Percentiles rank a stretch among this genome's conserved stretches.
Conservation (phyloP, 2,329 filamentous ascomycete species). For the Pseudogymnoascus sp. region DNA sequence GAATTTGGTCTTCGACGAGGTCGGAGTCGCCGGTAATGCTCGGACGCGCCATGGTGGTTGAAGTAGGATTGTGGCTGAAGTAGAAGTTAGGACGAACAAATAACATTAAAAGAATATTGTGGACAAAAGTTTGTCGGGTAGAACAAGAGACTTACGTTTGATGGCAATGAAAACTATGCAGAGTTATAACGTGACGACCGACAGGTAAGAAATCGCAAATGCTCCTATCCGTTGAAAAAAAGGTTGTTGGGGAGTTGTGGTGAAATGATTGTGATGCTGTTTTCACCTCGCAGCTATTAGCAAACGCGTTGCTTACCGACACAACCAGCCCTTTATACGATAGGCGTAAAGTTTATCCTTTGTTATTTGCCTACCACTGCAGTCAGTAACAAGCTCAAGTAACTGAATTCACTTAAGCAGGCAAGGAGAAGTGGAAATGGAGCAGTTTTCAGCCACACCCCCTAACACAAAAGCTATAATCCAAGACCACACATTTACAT, state of each 20-base stretch:
- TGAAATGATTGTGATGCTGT: background rate
- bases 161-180: background rate
- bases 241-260: background rate
- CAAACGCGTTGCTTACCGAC: background rate
- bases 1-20: background rate
- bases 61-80: background rate
- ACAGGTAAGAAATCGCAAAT: background rate
- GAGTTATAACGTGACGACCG: background rate
- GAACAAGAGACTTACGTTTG: background rate
- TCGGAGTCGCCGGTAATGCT: background rate
- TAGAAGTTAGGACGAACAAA: background rate
- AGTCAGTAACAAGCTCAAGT: background rate
- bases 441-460: background rate
- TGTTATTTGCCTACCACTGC: background rate
- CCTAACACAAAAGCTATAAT: background rate
- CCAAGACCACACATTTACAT: background rate
- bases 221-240: background rate
- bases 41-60: background rate
- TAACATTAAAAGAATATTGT: background rate
- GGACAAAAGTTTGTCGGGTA: background rate
- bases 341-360: background rate
- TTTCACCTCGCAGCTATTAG: background rate
- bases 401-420: background rate
- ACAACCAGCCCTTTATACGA: background rate
- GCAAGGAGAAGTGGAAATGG: background rate